Base-by-base conservation (phyloP, 2,329 filamentous ascomycete genomes). In the Bipolaris sorokiniana region DNA sequence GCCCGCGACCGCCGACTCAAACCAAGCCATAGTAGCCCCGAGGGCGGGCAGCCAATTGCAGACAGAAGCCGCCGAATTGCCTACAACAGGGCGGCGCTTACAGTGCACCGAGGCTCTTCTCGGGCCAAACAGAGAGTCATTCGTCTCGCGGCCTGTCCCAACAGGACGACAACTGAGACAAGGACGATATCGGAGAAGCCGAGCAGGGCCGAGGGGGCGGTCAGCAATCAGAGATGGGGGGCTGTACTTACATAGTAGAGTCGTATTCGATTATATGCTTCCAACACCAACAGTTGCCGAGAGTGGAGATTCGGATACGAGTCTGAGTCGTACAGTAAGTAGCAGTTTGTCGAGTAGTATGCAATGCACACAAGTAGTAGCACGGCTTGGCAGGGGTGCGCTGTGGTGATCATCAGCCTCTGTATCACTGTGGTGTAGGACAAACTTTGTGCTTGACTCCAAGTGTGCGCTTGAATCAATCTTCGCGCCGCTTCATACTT, bases 161-260 rank as follows among this genome's bases (percentile, higher is more conserved):
- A 34, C 20, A 42, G n/a, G 22, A 42, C 40, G 22, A 51, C 45
- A 23, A 37, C 48, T 23, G 31, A 46, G 40, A 38, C 40, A 45
- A 15, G 38, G 45, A 56, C 55, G 33, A 61, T 42, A 15, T 59
- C 60, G 60, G 62, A 50, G 15, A n/a, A 45, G 46, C 59, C 61
- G 40, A 42, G n/a, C 40, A 42, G 16, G n/a, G 20, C 15, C 22
- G 22, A 45, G n/a, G 20, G n/a, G 15, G 42, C 16, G 36, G 28
- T 46, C 42, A 46, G 42, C 26, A 31, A 31, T 13, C 28, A 11
- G 28, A 31, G 28, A 31, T 7, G 28, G 28, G 23, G 26, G 28
- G 28, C 34, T 37, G 13, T n/a, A 37, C 34, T 37, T 37, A 15
- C 5, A 16, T 37, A 9, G 15, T 11, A 31, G 28, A 31, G 28